Evolutionary conservation across 2,329 filamentous ascomycete species (phyloP).

Genomic region (Penicillium sp.): DNA sequence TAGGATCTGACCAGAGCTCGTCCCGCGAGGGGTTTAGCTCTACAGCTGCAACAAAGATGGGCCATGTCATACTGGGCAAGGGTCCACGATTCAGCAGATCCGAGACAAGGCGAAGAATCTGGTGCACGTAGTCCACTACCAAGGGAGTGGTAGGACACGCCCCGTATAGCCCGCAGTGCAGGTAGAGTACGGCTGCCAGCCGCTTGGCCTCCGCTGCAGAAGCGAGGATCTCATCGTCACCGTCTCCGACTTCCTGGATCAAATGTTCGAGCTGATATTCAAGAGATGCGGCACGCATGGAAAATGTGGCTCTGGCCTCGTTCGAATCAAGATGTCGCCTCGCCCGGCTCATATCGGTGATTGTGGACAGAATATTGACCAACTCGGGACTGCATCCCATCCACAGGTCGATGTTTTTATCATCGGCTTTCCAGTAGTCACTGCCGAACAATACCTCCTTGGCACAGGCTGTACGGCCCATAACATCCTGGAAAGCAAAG

Average conservation of each 20-base stretch:
- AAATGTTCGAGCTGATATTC: conserved; percentile 33
- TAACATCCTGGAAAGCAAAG: conserved; percentile 51
- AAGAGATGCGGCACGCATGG: conserved; percentile 33
- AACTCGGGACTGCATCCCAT: conserved; percentile 49
- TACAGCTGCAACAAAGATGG: conserved; percentile 44
- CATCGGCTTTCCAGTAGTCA: conserved; percentile 45
- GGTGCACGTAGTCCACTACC: conserved; percentile 30
- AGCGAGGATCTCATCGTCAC: conserved; percentile 31
- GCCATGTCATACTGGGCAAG: conserved; percentile 40
- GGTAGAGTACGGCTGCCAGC: conserved; percentile 44
- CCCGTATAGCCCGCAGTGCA: conserved; percentile 45
- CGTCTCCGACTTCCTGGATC: conserved; percentile 31
- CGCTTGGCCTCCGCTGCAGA: conserved; percentile 43
- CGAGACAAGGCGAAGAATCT: conserved; percentile 35
- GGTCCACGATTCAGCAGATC: conserved; percentile 32
- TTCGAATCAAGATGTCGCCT: conserved; percentile 27
- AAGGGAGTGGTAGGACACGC: conserved; percentile 40
- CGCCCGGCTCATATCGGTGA: conserved; percentile 45
- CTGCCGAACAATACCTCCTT: conserved; percentile 46
- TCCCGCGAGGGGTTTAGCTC: conserved; percentile 41
- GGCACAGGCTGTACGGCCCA: conserved; percentile 49
- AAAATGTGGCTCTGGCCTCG: conserved; percentile 25
- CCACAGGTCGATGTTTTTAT: conserved; percentile 43
- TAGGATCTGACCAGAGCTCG: conserved; percentile 29
- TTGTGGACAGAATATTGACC: conserved; percentile 45